phyloP scores from a whole-genome alignment of 1,139 yeast genomes.

The Eremothecium sinecaudum region DNA sequence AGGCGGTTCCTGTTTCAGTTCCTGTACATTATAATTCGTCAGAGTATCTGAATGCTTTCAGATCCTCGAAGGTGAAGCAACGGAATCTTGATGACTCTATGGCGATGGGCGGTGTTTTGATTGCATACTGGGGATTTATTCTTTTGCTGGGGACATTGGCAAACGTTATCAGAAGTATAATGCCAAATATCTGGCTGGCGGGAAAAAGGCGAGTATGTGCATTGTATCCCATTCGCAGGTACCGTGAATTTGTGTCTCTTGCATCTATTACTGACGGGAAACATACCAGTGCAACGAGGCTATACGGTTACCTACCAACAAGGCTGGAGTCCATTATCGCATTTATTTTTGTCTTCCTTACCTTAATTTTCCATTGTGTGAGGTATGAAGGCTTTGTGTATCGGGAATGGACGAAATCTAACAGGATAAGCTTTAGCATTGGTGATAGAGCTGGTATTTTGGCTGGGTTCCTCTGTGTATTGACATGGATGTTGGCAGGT shows the following conservation, averaged over 20 bases:
- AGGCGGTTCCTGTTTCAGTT: constrained; percentile 18
- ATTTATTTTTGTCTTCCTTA: constrained; percentile 37
- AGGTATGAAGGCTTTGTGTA: constrained; percentile 39
- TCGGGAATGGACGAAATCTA: constrained; percentile 14
- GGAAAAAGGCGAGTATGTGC: constrained; percentile 29
- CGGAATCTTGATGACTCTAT: constrained; percentile 37
- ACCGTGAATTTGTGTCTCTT: constrained; percentile 40
- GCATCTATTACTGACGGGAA: constrained; percentile 38
- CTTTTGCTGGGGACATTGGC: constrained; percentile 35
- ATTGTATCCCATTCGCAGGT: constrained; percentile 34
- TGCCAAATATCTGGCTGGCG: constrained; percentile 11
- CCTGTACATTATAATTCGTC: constrained; percentile 28
- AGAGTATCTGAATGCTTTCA: constrained; percentile 32
- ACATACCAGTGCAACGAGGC: constrained; percentile 11
- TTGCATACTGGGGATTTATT: constrained; percentile 44
- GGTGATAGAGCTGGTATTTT: constrained; percentile 52
- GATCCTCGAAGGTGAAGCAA: constrained; percentile 30
- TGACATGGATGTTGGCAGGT: constrained; percentile 48
- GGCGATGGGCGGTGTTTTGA: constrained; percentile 40
- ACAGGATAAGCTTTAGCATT: constrained; percentile 40
- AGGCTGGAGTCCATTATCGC: constrained; percentile 50
- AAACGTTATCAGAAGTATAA: constrained; percentile 29
- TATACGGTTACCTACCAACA: constrained; percentile 42
- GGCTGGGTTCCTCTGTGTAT: constrained; percentile 39
- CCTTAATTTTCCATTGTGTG: constrained; percentile 37